These are phyloP conservation scores for Aspergillus puulaauensis DNA, from an alignment of 2,329 filamentous ascomycete genomes.

Conservation along the genomic window DNA sequence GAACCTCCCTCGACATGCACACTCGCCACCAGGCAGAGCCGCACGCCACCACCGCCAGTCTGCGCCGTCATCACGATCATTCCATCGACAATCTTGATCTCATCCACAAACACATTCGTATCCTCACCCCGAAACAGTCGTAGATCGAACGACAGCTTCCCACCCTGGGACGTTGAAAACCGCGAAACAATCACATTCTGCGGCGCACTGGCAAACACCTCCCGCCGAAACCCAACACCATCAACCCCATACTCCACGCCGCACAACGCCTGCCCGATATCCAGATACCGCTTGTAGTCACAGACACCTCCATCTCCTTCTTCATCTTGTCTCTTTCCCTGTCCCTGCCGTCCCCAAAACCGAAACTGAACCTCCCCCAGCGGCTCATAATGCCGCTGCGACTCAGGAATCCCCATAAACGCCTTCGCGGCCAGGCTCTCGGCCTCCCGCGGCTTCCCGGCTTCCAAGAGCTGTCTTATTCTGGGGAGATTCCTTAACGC, in stretches of 20 bases:
- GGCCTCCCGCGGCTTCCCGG: no score
- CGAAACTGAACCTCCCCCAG: slow-evolving; percentile 41
- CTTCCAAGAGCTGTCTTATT: slow-evolving; percentile 40
- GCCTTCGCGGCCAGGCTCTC: slow-evolving; percentile 25
- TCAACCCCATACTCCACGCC: slow-evolving; percentile 39
- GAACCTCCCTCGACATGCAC: no score
- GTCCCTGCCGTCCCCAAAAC: neutral
- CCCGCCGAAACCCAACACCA: slow-evolving; percentile 33
- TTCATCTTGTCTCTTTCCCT: no score
- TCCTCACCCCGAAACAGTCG: slow-evolving; percentile 41
- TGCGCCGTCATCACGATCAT: no score
- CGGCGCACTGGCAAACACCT: slow-evolving; percentile 45
- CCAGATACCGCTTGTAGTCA: slow-evolving; percentile 41
- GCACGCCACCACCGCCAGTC: no score
- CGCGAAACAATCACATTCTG: slow-evolving; percentile 41
- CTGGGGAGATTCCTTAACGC: slow-evolving; percentile 38
- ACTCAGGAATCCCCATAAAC: slow-evolving; percentile 42
- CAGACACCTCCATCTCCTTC: slow-evolving; percentile 17
- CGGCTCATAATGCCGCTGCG: slow-evolving; percentile 51
- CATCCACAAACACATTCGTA: slow-evolving; percentile 46
- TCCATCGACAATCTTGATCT: slow-evolving; percentile 17
- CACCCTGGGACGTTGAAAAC: slow-evolving; percentile 21
- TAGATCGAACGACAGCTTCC: slow-evolving; percentile 32
- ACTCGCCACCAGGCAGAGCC: slow-evolving; percentile 13
- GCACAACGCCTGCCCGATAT: slow-evolving; percentile 37